Evolutionary conservation across 2,329 filamentous ascomycete species (phyloP).

Genomic region (Aspergillus cejpii): DNA sequence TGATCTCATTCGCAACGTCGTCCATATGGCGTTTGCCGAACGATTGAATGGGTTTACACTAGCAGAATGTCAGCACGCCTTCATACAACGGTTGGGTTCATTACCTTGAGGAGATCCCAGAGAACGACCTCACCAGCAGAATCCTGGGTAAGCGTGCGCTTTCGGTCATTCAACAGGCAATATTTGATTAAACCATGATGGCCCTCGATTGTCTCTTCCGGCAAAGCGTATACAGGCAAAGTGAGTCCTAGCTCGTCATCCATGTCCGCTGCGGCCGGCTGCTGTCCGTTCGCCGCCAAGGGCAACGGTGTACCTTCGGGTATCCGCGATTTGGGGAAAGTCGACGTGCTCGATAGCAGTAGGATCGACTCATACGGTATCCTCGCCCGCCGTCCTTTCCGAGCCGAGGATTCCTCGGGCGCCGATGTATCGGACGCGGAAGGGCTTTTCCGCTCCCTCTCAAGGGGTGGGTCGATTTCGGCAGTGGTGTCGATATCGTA

Average conservation of each 20-base stretch:
- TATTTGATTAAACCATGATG: conserved; percentile 95
- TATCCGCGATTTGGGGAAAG: conserved; percentile 58
- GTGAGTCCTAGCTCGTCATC: conserved; percentile 45
- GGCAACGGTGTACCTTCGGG: conserved; percentile 51
- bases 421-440: conserved; percentile 35
- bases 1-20: conserved; percentile 79
- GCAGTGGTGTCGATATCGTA: conserved; percentile 72
- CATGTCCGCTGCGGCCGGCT: conserved; percentile 52
- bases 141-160: conserved; percentile 82
- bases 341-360: conserved; percentile 74
- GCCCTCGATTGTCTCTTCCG: conserved; percentile 81
- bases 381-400: conserved; percentile 41
- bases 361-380: conserved; percentile 74
- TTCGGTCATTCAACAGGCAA: conserved; percentile 81
- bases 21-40: conserved; percentile 93
- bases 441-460: conserved; percentile 44
- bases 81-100: conserved; percentile 14
- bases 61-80: conserved; percentile 14
- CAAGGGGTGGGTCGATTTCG: conserved; percentile 51
- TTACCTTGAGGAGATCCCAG: conserved; percentile 85
- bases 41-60: conserved; percentile 82
- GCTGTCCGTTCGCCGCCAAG: conserved; percentile 47
- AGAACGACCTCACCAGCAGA: conserved; percentile 90
- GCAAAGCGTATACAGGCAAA: conserved; percentile 60
- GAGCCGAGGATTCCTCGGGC: conserved; percentile 9